Conservation (phyloP, 306 rosid genomes). For the Gleditsia sinensis region DNA sequence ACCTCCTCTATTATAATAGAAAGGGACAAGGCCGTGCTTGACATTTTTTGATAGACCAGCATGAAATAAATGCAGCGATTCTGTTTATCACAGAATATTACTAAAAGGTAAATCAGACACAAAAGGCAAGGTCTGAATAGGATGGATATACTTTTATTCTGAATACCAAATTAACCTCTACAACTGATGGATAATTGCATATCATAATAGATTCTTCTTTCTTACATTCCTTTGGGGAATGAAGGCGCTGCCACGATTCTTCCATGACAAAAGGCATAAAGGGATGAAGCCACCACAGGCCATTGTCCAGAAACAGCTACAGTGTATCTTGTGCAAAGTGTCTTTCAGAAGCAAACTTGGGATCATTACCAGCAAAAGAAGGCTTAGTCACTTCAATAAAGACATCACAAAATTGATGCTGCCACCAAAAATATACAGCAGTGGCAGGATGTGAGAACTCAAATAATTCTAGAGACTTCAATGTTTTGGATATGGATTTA, state of each 20-base stretch:
- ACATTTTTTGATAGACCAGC: not conserved
- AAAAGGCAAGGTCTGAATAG: not conserved
- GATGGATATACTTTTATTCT: not conserved
- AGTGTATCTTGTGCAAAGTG: conserved; percentile 74
- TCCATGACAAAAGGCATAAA: conserved; percentile 97
- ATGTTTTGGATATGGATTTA: conserved; percentile 68
- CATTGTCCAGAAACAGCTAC: conserved; percentile 92
- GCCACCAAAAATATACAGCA: conserved; percentile 92
- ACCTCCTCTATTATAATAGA: not conserved
- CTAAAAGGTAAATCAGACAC: not conserved
- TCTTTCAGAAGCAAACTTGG: conserved; percentile 60
- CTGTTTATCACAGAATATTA: not conserved
- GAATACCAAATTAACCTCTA: conserved; percentile 63
- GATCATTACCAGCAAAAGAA: conserved; percentile 68
- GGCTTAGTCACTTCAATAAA: conserved; percentile 94
- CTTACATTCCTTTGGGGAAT: conserved; percentile 57
- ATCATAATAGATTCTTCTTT: conserved; percentile 80
- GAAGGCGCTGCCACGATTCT: conserved; percentile 99
- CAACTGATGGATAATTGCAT: conserved; percentile 66
- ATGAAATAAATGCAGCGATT: not conserved
- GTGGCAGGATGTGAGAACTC: conserved; percentile 86
- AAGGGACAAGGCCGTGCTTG: not conserved
- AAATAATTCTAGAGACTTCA: conserved; percentile 58
- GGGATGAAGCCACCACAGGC: conserved; percentile 93
- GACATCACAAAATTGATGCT: conserved; percentile 92